Evolutionary conservation across 176 grass and related monocot species (phyloP).

Genomic region (Musa beccarii): DNA sequence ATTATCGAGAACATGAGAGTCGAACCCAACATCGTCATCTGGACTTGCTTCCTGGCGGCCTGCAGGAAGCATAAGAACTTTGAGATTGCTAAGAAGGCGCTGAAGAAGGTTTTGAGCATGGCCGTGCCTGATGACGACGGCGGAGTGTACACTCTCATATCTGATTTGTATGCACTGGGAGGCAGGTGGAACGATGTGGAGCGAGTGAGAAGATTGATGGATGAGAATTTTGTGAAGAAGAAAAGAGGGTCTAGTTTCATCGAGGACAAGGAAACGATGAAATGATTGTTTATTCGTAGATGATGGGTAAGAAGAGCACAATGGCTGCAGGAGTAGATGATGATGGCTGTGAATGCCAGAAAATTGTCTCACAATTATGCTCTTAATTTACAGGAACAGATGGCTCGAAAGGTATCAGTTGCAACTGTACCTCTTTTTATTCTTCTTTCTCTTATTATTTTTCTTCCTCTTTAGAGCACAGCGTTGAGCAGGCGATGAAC

Average conservation of each 20-base stretch:
- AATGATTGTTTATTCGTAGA: not conserved
- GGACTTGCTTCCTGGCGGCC: slow-evolving; percentile 45
- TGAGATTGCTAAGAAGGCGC: slow-evolving; percentile 33
- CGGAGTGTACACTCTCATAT: slow-evolving; percentile 40
- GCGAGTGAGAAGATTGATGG: slow-evolving; percentile 44
- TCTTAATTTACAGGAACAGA: not conserved
- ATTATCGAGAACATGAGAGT: slow-evolving; percentile 53
- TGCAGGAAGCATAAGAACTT: slow-evolving; percentile 50
- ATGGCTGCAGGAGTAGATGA: not conserved
- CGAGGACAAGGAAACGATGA: not conserved
- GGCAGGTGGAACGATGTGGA: slow-evolving; percentile 32
- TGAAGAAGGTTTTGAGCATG: slow-evolving; percentile 43
- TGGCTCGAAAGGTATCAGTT: not conserved
- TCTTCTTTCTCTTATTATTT: no score
- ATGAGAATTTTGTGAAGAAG: slow-evolving; percentile 29
- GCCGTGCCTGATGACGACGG: slow-evolving; percentile 35
- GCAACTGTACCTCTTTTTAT: not conserved
- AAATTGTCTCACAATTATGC: no score
- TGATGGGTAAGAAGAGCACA: not conserved
- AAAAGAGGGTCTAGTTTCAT: slow-evolving; percentile 26
- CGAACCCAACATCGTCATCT: slow-evolving; percentile 48
- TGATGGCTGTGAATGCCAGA: no score
- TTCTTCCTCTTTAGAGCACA: no score
- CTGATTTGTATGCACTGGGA: slow-evolving; percentile 44
- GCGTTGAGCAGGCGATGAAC: no score